Evolutionary conservation across 2,329 filamentous ascomycete genomes (phyloP).

Genomic region (Claviceps sp.): DNA sequence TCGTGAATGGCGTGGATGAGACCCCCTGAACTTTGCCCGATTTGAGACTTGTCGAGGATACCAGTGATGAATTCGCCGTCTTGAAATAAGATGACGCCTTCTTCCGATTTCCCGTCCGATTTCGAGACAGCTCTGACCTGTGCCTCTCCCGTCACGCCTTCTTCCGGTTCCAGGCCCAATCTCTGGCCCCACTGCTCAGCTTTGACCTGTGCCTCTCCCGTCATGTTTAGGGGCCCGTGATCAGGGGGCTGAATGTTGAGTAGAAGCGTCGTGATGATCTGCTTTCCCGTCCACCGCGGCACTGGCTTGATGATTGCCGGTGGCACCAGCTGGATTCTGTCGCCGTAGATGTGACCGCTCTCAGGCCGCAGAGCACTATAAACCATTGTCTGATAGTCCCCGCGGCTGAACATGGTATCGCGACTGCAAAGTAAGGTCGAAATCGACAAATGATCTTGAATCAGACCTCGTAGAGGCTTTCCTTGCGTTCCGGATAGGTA

Average conservation of each 20-base stretch:
- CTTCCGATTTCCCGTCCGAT: constrained; percentile 68
- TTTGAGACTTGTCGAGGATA: constrained; percentile 90
- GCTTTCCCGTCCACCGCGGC: constrained; percentile 87
- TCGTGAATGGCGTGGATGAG: constrained; percentile 89
- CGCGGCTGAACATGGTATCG: constrained; percentile 79
- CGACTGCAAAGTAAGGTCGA: constrained; percentile 81
- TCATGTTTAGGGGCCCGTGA: constrained; percentile 65
- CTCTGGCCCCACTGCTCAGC: constrained; percentile 62
- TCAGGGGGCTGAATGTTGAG: constrained; percentile 77
- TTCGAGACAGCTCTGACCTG: constrained; percentile 49
- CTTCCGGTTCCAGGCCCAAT: constrained; percentile 42
- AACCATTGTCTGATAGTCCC: constrained; percentile 85
- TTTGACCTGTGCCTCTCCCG: constrained; percentile 64
- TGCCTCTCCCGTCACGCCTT: constrained; percentile 66
- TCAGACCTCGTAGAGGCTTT: constrained; percentile 85
- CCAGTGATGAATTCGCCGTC: constrained; percentile 80
- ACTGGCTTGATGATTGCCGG: constrained; percentile 74
- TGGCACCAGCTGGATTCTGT: constrained; percentile 66
- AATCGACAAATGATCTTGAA: constrained; percentile 97
- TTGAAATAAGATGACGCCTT: constrained; percentile 68
- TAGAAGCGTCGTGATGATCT: constrained; percentile 82
- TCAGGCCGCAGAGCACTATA: constrained; percentile 85
- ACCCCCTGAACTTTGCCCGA: constrained; percentile 76
- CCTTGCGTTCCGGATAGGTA: constrained; percentile 90
- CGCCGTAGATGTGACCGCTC: constrained; percentile 71